phyloP scores from a whole-genome alignment of 495 filamentous ascomycete genomes.

The Saxophila tyrrhenica region DNA sequence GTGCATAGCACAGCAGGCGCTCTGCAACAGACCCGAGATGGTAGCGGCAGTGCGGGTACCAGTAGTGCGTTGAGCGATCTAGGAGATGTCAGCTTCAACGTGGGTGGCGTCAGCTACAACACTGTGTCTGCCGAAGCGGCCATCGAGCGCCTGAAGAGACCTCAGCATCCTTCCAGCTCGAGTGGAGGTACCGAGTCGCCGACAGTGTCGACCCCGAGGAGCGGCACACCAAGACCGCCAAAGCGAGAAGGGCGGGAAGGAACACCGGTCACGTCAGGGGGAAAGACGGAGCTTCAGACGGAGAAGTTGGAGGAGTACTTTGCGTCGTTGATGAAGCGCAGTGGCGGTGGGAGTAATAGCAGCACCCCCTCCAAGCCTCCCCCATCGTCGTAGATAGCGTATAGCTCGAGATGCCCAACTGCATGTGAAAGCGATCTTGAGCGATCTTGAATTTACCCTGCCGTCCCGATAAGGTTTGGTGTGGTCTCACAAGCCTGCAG shows the following conservation, averaged over 20 bases:
- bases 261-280: not conserved
- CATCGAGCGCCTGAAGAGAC: constrained; percentile 14
- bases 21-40: constrained; percentile 10
- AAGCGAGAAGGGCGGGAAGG: constrained; percentile 6
- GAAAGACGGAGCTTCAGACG: constrained; percentile 1
- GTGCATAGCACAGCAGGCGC: constrained; percentile 1
- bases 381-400: not conserved
- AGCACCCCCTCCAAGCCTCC: constrained; percentile 11
- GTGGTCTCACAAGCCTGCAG: no score
- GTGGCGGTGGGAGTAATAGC: constrained; percentile 7
- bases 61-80: constrained; percentile 14
- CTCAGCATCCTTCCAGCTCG: not conserved
- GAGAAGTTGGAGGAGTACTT: constrained; percentile 20
- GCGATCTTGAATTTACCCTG: no score
- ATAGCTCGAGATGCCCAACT: not conserved
- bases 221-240: constrained; percentile 5
- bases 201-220: not conserved
- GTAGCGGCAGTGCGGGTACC: constrained; percentile 11
- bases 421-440: no score
- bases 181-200: not conserved
- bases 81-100: constrained; percentile 18
- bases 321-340: constrained; percentile 11
- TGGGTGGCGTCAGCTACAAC: constrained; percentile 18
- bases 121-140: constrained; percentile 12
- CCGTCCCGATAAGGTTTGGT: not conserved